Evolutionary conservation across 192 early-diverging fungal genomes (phyloP).

Genomic region (Podila horticola): DNA sequence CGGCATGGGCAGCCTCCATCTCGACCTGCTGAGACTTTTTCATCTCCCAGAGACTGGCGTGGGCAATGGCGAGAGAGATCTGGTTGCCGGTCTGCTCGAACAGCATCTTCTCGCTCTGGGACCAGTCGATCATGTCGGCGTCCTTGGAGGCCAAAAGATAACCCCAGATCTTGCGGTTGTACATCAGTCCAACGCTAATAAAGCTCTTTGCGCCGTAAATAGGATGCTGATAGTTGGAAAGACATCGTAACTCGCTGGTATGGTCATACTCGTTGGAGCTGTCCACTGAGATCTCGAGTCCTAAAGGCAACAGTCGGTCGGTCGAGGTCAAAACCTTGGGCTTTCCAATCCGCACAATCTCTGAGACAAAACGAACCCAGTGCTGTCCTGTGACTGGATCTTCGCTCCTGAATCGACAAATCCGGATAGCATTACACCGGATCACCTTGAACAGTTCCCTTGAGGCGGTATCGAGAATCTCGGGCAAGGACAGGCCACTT

Average conservation of each 20-base stretch:
- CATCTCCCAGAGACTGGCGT: slow-evolving; percentile 48
- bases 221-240: slow-evolving; percentile 23
- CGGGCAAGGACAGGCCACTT: slow-evolving; percentile 40
- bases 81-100: slow-evolving; percentile 56
- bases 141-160: slow-evolving; percentile 42
- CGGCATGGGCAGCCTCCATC: slow-evolving; percentile 54
- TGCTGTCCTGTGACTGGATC: slow-evolving; percentile 39
- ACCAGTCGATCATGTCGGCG: slow-evolving; percentile 33
- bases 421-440: slow-evolving; percentile 42
- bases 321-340: slow-evolving; percentile 24
- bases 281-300: slow-evolving; percentile 11
- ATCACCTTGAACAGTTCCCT: slow-evolving; percentile 50
- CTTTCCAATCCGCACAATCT: slow-evolving; percentile 30
- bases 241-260: slow-evolving; percentile 21
- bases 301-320: slow-evolving; percentile 35
- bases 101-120: slow-evolving; percentile 48
- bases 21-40: slow-evolving; percentile 53
- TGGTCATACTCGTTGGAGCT: slow-evolving; percentile 9
- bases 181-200: slow-evolving; percentile 35
- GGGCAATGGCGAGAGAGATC: slow-evolving; percentile 54
- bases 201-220: slow-evolving; percentile 38
- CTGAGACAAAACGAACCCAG: slow-evolving; percentile 32
- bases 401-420: slow-evolving; percentile 30
- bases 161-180: slow-evolving; percentile 49
- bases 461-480: slow-evolving; percentile 40